Evolutionary conservation across 23 red algal genomes (phyloP).

Genomic region (Pyropia haitanensis): DNA sequence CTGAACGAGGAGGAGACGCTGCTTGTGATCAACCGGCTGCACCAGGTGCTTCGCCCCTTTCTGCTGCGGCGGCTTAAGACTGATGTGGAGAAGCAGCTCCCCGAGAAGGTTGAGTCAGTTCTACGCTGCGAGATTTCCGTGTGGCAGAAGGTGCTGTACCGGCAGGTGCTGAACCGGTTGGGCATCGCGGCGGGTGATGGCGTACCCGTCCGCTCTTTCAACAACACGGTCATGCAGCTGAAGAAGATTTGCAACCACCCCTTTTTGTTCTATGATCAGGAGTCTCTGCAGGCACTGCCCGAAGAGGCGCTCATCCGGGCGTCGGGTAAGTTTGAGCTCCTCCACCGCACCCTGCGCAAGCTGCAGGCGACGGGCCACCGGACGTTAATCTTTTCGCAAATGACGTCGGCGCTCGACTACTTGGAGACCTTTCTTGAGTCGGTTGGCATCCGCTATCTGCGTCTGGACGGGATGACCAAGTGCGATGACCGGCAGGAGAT

Average conservation of each 20-base stretch:
- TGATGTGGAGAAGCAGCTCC: slow-evolving; percentile 87
- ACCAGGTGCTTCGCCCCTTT: slow-evolving; percentile 90
- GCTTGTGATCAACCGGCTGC: slow-evolving; percentile 90
- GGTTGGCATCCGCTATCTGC: slow-evolving; percentile 66
- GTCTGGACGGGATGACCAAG: slow-evolving; percentile 95
- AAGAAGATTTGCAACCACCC: slow-evolving; percentile 98
- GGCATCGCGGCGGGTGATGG: slow-evolving; percentile 52
- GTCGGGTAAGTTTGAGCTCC: slow-evolving; percentile 81
- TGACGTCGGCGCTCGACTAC: slow-evolving; percentile 80
- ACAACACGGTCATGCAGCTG: slow-evolving; percentile 97
- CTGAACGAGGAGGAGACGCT: slow-evolving; percentile 90
- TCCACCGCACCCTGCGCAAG: slow-evolving; percentile 72
- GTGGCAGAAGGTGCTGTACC: slow-evolving; percentile 90
- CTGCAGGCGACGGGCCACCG: slow-evolving; percentile 59
- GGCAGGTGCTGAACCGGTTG: slow-evolving; percentile 43
- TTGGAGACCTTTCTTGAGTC: slow-evolving; percentile 64
- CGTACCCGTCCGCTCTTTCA: slow-evolving; percentile 61
- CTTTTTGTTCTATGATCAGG: slow-evolving; percentile 84
- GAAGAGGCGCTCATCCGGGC: slow-evolving; percentile 61
- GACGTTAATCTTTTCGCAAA: slow-evolving; percentile 84
- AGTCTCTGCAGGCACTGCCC: slow-evolving; percentile 65
- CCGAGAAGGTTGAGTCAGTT: slow-evolving; percentile 85
- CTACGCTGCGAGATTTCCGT: slow-evolving; percentile 82
- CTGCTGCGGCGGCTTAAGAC: slow-evolving; percentile 89
- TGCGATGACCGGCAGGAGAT: slow-evolving; percentile 87